These are phyloP conservation scores for Parietaria judaica DNA, from an alignment of 306 rosid genomes.

Conservation along the genomic window DNA sequence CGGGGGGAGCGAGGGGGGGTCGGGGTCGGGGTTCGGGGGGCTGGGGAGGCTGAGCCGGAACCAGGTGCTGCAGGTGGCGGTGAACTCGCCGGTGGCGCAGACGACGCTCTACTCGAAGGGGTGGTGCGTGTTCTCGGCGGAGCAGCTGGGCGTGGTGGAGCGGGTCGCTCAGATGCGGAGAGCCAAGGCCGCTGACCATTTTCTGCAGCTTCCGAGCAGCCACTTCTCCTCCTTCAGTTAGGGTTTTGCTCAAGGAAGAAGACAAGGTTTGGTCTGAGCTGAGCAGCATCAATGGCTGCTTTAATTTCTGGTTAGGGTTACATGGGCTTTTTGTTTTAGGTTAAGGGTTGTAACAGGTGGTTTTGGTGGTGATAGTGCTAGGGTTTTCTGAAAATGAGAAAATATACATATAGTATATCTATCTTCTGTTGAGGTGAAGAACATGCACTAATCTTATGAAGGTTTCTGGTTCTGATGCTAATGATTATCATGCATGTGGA, in stretches of 20 bases:
- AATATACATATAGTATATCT: neutral
- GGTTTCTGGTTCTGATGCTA: neutral
- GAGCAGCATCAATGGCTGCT: no score
- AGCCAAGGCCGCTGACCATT: neutral
- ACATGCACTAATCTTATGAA: neutral
- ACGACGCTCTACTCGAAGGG: slow-evolving; percentile 51
- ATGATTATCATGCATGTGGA: neutral
- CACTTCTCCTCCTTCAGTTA: neutral
- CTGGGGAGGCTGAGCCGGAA: slow-evolving; percentile 47
- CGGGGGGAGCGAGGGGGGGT: neutral
- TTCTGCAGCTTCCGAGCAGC: neutral
- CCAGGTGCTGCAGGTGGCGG: slow-evolving; percentile 61
- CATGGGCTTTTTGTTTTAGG: no score
- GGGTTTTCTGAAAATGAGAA: no score
- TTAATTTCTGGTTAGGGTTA: no score
- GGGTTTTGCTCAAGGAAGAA: no score
- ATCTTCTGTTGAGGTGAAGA: neutral
- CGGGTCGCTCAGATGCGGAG: slow-evolving; percentile 17
- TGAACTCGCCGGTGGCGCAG: slow-evolving; percentile 74
- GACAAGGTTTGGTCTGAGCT: no score
- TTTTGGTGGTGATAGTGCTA: no score
- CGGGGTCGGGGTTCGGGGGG: slow-evolving; percentile 13
- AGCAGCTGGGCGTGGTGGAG: slow-evolving; percentile 43
- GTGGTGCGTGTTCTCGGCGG: slow-evolving; percentile 52
- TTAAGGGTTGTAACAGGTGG: no score